Base-by-base conservation (phyloP, 495 filamentous ascomycete species). In the Antarctomyces pellizariae region DNA sequence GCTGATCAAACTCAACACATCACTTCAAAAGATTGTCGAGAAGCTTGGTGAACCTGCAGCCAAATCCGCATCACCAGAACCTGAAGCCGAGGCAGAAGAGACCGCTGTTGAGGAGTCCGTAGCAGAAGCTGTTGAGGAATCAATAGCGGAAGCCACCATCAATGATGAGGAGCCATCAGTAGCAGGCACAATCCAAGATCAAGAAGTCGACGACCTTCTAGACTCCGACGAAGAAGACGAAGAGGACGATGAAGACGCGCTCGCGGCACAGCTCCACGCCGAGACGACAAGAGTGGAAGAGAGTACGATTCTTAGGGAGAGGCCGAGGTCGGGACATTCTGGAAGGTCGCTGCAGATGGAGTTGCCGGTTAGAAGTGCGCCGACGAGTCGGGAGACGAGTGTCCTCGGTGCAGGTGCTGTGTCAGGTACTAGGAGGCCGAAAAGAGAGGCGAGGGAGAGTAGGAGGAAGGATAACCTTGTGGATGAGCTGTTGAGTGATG, bases 1-100 rank as follows among this genome's bases (percentile, higher is more conserved):
- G 0, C 52, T 90, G 3, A 74, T 70, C 44, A 90, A 84, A 46
- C 59, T 79, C 26, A 75, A 83, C 38, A 64, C 73, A 38, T 50
- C 41, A 18, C 47, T 72, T 0, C 62, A 58, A 24, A 71, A 68
- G 49, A 66, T 68, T 22, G 58, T 67, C 23, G 64, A 65, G 25
- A 41, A 46, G n/a, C 44, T 67, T 7, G 53, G 52, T 11, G n/a
- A n/a, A n/a, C n/a, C n/a, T n/a, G n/a, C n/a, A n/a, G n/a, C n/a
- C n/a, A n/a, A n/a, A n/a, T n/a, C n/a, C n/a, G n/a, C n/a, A n/a
- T n/a, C n/a, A n/a, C n/a, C n/a, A n/a, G n/a, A n/a, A n/a, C 34
- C 31, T 18, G 42, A 28, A 9, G 30, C 17, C 5, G 18, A 16
- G 9, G 28, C 19, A 1, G 25, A 18, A 2, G 31, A 28, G 22